A percentile compares a stretch with the other conserved stretches of the same genome.
These are phyloP conservation scores for Polytolypa hystricis DNA, from an alignment of 2,329 filamentous ascomycete genomes.

Conservation along the genomic window DNA sequence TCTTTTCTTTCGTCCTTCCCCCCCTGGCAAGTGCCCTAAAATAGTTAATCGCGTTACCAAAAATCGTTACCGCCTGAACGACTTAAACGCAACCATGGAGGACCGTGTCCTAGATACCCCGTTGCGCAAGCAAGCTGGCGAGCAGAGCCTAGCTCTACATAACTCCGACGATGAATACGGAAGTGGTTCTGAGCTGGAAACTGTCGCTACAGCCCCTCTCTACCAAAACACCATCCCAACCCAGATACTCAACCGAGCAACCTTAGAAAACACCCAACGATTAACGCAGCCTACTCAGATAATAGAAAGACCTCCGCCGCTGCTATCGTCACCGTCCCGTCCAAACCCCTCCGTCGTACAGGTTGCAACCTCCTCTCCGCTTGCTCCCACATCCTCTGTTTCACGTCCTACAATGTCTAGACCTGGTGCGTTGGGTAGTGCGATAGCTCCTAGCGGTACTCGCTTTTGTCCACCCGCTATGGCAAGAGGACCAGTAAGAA, in stretches of 20 bases:
- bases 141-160: conserved; percentile 14
- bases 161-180: conserved; percentile 6
- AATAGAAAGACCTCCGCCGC: conserved; percentile 33
- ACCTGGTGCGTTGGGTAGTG: conserved; percentile 42
- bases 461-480: conserved; percentile 47
- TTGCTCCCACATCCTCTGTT: conserved; percentile 40
- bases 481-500: conserved; percentile 29
- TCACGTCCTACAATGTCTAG: conserved; percentile 22
- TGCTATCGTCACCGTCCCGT: conserved; percentile 17
- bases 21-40: too few species aligned
- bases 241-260: conserved; percentile 34
- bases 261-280: conserved; percentile 39
- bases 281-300: conserved; percentile 53
- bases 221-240: conserved; percentile 15
- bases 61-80: too few species aligned
- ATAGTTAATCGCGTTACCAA: too few species aligned
- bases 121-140: conserved; percentile 22
- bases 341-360: conserved; percentile 47
- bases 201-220: conserved; percentile 39
- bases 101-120: conserved; percentile 33
- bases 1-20: background rate
- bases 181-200: conserved; percentile 32
- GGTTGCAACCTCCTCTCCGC: conserved; percentile 80
- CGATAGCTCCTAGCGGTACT: conserved; percentile 68
- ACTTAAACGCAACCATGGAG: conserved; percentile 27